These are phyloP conservation scores for Pichia thaimueangensis DNA, from an alignment of 805 yeast genomes.

Conservation along the genomic window DNA sequence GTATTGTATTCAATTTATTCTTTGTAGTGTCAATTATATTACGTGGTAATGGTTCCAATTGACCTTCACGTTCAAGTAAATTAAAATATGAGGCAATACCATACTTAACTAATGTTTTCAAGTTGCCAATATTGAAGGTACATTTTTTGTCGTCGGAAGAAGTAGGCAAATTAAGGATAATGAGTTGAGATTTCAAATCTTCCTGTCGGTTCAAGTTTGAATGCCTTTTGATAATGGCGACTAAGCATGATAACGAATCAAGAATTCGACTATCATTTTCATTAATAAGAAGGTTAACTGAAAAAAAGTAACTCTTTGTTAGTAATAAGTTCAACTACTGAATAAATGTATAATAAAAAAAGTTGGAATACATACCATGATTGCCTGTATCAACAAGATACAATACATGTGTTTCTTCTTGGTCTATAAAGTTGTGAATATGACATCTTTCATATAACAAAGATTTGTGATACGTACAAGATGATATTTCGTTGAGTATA, in stretches of 20 bases:
- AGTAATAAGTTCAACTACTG: not conserved
- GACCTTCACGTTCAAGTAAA: constrained; percentile 27
- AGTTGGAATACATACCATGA: not conserved
- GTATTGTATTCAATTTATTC: constrained; percentile 61
- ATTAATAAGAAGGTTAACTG: not conserved
- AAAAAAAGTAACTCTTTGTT: not conserved
- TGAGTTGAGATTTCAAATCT: not conserved
- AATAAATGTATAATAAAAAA: too few relatives aligned
- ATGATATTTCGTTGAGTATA: not conserved
- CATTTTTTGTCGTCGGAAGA: not conserved
- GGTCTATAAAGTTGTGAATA: not conserved
- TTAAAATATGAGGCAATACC: constrained; percentile 73
- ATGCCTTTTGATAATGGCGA: not conserved
- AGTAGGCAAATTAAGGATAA: not conserved
- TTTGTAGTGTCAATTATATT: constrained; percentile 42
- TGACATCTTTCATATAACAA: not conserved
- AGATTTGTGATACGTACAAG: not conserved
- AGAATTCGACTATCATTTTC: not conserved
- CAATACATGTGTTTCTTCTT: not conserved
- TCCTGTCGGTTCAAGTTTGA: not conserved
- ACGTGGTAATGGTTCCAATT: constrained; percentile 14
- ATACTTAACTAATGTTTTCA: constrained; percentile 52
- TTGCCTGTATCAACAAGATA: not conserved
- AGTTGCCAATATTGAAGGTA: constrained; percentile 32
- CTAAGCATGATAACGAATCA: not conserved